Conservation (phyloP, 129 eudicot genomes). For the Tanacetum coccineum region DNA sequence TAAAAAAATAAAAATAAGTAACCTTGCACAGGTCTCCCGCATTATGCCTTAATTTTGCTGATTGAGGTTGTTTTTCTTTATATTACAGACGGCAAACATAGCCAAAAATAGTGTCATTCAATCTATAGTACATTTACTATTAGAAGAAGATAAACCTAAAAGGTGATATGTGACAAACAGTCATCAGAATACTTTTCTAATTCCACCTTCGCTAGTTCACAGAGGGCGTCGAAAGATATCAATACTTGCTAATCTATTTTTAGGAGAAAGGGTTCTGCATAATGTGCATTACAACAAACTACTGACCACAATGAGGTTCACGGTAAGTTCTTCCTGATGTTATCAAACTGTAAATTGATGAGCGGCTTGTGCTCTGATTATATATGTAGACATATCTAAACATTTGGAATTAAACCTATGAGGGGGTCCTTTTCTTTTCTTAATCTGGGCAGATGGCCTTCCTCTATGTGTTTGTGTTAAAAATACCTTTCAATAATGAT, state of each 20-base stretch:
- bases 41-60: background rate
- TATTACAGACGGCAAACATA: slow-evolving; percentile 44
- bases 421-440: too few relatives aligned
- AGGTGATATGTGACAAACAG: slow-evolving; percentile 29
- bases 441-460: too few relatives aligned
- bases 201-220: background rate
- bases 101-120: slow-evolving; percentile 66
- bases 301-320: background rate
- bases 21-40: background rate
- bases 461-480: background rate
- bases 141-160: slow-evolving; percentile 71
- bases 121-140: slow-evolving; percentile 75
- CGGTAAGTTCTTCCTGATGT: background rate
- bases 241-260: background rate
- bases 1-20: too few relatives aligned
- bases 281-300: background rate
- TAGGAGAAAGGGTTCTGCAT: slow-evolving; percentile 1
- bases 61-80: background rate
- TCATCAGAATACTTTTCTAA: background rate
- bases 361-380: background rate
- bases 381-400: background rate
- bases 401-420: background rate
- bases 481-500: background rate
- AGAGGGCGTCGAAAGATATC: slow-evolving; percentile 6
- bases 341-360: slow-evolving; percentile 1